Percentiles rank a stretch among this genome's conserved stretches.
phyloP scores from a whole-genome alignment of 805 yeast species.

The Candida stauntonica region DNA sequence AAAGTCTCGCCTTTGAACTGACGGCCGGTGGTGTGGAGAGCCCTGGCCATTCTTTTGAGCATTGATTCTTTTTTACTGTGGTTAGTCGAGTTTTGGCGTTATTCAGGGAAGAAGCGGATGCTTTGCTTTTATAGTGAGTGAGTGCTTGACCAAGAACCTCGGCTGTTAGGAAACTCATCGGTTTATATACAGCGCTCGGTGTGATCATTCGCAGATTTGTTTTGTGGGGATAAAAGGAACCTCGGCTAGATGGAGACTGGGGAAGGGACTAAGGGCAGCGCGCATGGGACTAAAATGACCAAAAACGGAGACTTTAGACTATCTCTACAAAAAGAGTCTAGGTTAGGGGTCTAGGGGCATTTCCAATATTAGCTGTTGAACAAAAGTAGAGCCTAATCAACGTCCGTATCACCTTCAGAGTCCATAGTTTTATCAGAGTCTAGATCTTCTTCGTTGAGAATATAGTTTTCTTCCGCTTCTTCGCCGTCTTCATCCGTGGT shows the following conservation, averaged over 20 bases:
- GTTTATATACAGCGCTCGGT: not conserved
- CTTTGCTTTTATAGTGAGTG: not conserved
- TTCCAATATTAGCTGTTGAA: too few species aligned
- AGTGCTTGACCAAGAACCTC: not conserved
- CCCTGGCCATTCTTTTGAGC: slow-evolving; percentile 27
- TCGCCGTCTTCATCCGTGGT: slow-evolving; percentile 1
- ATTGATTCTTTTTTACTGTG: slow-evolving; percentile 5
- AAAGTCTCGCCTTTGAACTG: slow-evolving; percentile 60
- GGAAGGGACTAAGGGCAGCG: not conserved
- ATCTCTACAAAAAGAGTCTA: too few species aligned
- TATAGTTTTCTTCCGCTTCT: slow-evolving; percentile 1
- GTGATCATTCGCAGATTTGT: not conserved
- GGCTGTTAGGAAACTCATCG: not conserved
- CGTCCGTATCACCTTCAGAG: slow-evolving; percentile 2
- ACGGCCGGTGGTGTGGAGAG: slow-evolving; percentile 16
- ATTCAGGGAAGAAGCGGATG: not conserved
- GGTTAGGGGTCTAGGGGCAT: too few species aligned
- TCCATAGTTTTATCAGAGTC: slow-evolving; percentile 3
- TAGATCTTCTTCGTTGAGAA: not conserved
- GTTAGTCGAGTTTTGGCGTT: not conserved
- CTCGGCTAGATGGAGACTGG: slow-evolving; percentile 6
- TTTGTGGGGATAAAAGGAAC: slow-evolving; percentile 18
- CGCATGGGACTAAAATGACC: not conserved
- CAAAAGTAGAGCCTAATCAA: too few species aligned
- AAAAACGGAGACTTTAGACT: too few species aligned